Evolutionary conservation across 2,329 filamentous ascomycete genomes (phyloP).

Genomic region (Penicillium vulpinum): DNA sequence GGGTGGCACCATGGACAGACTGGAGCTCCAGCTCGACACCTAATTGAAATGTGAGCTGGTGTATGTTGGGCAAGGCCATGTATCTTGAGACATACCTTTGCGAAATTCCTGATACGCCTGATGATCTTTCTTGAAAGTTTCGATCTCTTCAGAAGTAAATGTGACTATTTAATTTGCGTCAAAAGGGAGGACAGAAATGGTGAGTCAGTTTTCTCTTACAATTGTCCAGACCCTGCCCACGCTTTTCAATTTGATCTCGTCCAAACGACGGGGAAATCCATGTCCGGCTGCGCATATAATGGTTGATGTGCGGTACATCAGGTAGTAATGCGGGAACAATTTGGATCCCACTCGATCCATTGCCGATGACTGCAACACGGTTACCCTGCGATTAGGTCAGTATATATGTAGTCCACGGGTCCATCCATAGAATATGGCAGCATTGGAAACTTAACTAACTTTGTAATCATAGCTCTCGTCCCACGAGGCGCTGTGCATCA

Average conservation of each 20-base stretch:
- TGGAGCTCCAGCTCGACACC: constrained; percentile 37
- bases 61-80: too few species aligned
- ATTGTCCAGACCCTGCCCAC: constrained; percentile 29
- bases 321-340: constrained; percentile 41
- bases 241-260: constrained; percentile 29
- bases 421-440: too few species aligned
- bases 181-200: background rate
- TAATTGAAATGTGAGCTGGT: constrained; percentile 6
- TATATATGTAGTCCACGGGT: background rate
- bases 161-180: constrained; percentile 14
- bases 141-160: constrained; percentile 35
- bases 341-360: constrained; percentile 45
- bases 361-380: constrained; percentile 39
- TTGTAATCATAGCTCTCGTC: constrained; percentile 38
- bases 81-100: constrained; percentile 26
- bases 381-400: constrained; percentile 27
- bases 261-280: constrained; percentile 35
- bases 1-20: constrained; percentile 31
- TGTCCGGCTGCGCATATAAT: constrained; percentile 36
- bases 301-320: constrained; percentile 43
- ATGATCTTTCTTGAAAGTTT: constrained; percentile 34
- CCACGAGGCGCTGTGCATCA: constrained; percentile 50
- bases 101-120: constrained; percentile 35
- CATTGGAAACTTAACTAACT: constrained; percentile 20
- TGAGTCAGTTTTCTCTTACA: constrained; percentile 22